Evolutionary conservation across 495 filamentous ascomycete species (phyloP).

Genomic region (Neurospora sp.): DNA sequence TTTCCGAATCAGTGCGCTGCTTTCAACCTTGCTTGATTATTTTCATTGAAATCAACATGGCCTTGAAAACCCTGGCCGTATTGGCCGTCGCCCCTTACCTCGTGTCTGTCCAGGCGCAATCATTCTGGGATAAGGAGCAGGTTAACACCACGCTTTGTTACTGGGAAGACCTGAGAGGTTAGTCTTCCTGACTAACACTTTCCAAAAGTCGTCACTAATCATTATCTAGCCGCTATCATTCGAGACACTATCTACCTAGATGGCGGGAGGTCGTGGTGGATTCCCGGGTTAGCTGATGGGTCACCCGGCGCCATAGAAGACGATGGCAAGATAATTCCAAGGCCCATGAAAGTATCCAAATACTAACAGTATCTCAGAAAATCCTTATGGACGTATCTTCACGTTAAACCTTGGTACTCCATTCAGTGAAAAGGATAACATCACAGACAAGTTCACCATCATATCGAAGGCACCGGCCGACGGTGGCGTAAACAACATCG

Average conservation of each 20-base stretch:
- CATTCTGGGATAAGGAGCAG: conserved; percentile 30
- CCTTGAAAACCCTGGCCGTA: not conserved
- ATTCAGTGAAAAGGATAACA: conserved; percentile 45
- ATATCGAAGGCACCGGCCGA: conserved; percentile 33
- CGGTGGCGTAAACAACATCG: conserved; percentile 42
- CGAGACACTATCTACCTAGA: conserved; percentile 61
- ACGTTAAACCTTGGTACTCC: conserved; percentile 48
- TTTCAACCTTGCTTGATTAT: too few relatives aligned
- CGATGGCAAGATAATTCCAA: conserved; percentile 26
- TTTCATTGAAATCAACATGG: not conserved
- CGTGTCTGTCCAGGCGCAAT: conserved; percentile 13
- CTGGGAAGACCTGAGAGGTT: conserved; percentile 46
- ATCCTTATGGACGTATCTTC: conserved; percentile 38
- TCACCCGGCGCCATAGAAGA: not conserved
- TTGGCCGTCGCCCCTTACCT: conserved; percentile 6
- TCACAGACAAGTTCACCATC: conserved; percentile 38
- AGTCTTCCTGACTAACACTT: conserved; percentile 4
- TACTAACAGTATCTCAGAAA: conserved; percentile 21
- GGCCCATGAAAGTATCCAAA: not conserved
- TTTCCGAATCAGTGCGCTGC: not conserved
- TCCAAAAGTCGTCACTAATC: not conserved
- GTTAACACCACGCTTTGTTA: conserved; percentile 47
- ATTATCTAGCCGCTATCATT: conserved; percentile 43
- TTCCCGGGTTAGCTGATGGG: conserved; percentile 33
- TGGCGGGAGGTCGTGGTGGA: conserved; percentile 48